Conservation (phyloP, 768 basidiomycete genomes). For the Lentinula boryana region DNA sequence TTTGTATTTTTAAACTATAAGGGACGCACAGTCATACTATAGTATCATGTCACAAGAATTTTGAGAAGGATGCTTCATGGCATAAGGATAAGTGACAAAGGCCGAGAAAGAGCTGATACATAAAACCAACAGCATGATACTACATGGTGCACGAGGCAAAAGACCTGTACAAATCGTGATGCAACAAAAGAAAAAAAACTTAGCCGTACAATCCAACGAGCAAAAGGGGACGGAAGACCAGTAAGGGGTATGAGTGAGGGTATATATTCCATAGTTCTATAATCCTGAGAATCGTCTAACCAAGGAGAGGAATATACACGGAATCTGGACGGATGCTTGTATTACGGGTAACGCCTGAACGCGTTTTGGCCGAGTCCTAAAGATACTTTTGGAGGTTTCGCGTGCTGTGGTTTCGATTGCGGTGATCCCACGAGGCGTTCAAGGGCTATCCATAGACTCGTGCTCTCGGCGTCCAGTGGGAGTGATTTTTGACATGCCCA, state of each 20-base stretch:
- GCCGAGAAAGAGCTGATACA: not conserved
- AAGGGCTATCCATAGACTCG: slow-evolving; percentile 2
- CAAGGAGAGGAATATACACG: not conserved
- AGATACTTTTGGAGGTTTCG: slow-evolving; percentile 3
- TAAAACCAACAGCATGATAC: not conserved
- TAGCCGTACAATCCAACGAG: not conserved
- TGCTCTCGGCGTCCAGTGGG: not conserved
- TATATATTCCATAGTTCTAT: slow-evolving; percentile 3
- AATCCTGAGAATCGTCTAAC: not conserved
- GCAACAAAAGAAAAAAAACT: not conserved
- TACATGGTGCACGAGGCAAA: not conserved
- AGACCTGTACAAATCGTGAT: not conserved
- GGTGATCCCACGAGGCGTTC: not conserved
- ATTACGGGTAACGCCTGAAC: not conserved
- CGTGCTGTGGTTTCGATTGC: not conserved
- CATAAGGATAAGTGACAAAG: not conserved
- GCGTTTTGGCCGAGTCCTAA: not conserved
- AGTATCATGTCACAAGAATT: not conserved
- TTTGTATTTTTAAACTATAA: not conserved
- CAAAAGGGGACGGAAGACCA: not conserved
- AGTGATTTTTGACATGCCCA: slow-evolving; percentile 1
- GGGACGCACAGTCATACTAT: not conserved
- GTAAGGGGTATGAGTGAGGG: not conserved
- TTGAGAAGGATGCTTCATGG: not conserved
- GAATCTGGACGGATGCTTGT: not conserved